Evolutionary conservation across 208 protist species (phyloP).

Genomic region (Leishmania guyanensis): DNA sequence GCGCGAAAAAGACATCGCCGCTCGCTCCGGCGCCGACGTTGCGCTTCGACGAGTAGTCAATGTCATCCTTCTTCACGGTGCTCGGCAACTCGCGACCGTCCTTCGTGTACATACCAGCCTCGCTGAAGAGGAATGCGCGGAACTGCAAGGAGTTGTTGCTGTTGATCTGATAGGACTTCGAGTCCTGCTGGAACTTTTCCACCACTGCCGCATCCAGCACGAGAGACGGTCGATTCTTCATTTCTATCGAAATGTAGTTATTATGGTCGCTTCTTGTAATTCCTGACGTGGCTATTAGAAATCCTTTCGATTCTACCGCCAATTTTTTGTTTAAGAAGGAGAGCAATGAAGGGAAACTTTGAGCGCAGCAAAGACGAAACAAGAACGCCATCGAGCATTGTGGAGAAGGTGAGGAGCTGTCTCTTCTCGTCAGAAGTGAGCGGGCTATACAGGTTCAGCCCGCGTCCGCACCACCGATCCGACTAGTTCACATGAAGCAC

Average conservation of each 20-base stretch:
- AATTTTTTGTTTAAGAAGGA: background rate
- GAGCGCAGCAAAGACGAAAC: background rate
- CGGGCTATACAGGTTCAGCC: no score
- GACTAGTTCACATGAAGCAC: background rate
- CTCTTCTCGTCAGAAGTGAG: background rate
- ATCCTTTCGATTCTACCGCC: background rate
- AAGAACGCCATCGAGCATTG: background rate
- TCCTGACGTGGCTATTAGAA: background rate
- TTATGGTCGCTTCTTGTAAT: background rate
- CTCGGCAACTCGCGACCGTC: conserved; percentile 73
- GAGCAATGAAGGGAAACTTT: background rate
- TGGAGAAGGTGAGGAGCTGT: background rate
- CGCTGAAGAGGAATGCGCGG: conserved; percentile 85
- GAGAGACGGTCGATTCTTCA: conserved; percentile 66
- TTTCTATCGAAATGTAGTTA: conserved; percentile 10
- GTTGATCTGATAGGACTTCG: conserved; percentile 88
- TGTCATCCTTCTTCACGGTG: conserved; percentile 81
- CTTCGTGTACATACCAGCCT: conserved; percentile 84
- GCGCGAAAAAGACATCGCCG: conserved; percentile 75
- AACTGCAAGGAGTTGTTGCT: conserved; percentile 88
- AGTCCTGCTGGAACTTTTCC: conserved; percentile 66
- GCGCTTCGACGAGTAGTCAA: conserved; percentile 65
- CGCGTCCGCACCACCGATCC: background rate
- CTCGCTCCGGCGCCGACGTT: conserved; percentile 78
- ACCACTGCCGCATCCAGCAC: conserved; percentile 68